Evolutionary conservation across 495 filamentous ascomycete species (phyloP).

Genomic region (Penicillium chermesinum): DNA sequence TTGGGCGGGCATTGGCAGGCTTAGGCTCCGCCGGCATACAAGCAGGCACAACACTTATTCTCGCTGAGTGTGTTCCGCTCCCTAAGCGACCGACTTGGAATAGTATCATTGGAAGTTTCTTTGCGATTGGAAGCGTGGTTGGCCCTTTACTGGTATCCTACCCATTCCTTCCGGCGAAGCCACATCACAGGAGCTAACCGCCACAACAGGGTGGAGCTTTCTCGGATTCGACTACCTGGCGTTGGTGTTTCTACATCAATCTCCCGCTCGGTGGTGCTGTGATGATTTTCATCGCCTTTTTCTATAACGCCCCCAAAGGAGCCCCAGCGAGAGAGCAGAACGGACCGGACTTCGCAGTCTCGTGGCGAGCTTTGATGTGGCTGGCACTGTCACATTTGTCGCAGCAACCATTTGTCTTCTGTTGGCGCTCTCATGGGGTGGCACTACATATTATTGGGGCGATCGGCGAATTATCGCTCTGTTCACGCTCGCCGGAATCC

Average conservation of each 20-base stretch:
- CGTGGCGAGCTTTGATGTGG: not conserved
- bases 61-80: constrained; percentile 48
- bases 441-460: constrained; percentile 1
- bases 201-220: not conserved
- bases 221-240: not conserved
- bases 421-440: constrained; percentile 4
- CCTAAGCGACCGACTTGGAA: constrained; percentile 43
- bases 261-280: constrained; percentile 12
- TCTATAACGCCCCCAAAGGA: constrained; percentile 53
- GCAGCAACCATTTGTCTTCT: constrained; percentile 4
- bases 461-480: constrained; percentile 2
- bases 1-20: constrained; percentile 72
- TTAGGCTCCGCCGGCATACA: constrained; percentile 58
- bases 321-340: constrained; percentile 29
- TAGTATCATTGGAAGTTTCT: not conserved
- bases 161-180: not conserved
- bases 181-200: not conserved
- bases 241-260: constrained; percentile 2
- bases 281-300: constrained; percentile 51
- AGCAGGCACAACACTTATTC: constrained; percentile 45
- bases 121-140: not conserved
- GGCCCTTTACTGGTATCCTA: not conserved
- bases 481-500: not conserved
- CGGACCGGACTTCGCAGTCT: too few species aligned
- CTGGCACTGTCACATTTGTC: constrained; percentile 2